Evolutionary conservation across 2,329 filamentous ascomycete species (phyloP).

Genomic region (Ophiostoma sp.): DNA sequence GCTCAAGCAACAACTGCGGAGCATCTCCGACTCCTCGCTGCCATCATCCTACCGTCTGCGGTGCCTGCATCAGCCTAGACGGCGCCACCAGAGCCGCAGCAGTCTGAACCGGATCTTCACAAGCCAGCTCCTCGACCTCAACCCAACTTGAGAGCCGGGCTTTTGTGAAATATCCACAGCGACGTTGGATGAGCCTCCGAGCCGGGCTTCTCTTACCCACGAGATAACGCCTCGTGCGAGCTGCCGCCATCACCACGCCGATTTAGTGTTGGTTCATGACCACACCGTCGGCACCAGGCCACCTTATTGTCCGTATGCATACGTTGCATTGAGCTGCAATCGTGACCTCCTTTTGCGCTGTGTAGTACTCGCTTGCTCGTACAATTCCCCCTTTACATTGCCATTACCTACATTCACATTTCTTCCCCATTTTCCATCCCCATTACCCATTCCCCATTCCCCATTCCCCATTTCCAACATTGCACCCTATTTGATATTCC

Average conservation of each 20-base stretch:
- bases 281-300: background rate
- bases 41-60: slow-evolving; percentile 29
- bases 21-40: slow-evolving; percentile 30
- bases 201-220: too few relatives aligned
- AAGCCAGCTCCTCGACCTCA: slow-evolving; percentile 29
- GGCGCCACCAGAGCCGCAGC: slow-evolving; percentile 30
- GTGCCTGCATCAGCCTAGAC: slow-evolving; percentile 29
- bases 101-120: slow-evolving; percentile 30
- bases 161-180: too few relatives aligned
- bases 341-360: background rate
- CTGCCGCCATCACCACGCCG: background rate
- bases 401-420: too few relatives aligned
- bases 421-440: too few relatives aligned
- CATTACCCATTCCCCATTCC: background rate
- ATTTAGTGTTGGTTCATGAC: background rate
- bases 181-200: too few relatives aligned
- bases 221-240: too few relatives aligned
- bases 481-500: background rate
- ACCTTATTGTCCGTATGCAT: background rate
- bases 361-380: background rate
- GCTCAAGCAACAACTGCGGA: slow-evolving; percentile 30
- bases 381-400: background rate
- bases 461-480: background rate
- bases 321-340: background rate
- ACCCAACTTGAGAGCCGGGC: slow-evolving; percentile 23